Base-by-base conservation (phyloP, 495 filamentous ascomycete genomes). In the Talaromyces adpressus region DNA sequence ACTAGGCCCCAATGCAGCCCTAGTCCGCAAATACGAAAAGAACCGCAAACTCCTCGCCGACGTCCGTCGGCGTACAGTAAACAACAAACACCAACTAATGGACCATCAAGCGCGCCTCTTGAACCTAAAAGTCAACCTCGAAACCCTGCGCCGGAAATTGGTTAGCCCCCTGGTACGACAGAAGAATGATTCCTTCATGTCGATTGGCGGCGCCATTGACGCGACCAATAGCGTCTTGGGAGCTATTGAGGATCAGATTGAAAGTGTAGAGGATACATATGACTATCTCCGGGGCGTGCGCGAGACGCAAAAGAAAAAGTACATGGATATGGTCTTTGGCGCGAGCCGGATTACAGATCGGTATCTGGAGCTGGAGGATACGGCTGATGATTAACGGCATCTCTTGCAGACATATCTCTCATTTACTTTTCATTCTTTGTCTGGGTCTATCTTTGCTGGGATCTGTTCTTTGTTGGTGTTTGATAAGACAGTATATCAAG, bases 11-110 rank as follows among this genome's bases (percentile, higher is more conserved):
- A 87, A 90, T 62, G 84, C 87, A 3, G 74, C 75, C 59, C 82
- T 87, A 41, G 81, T 96, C 1, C 85, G 84, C 73, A 96, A 96
- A 73, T 97, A 90, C 74, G 91, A 96, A 70, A 88, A 89, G 73
- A 97, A 97, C 76, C 87, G 87, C 60, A 77, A 83, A 39, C 78
- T 90, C 2, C 86, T 97, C 29, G 81, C 80, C 27, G 89, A 87
- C 64, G 88, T 97, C 53, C 86, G 91, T 61, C 83, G 87, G 29
- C 89, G 87, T 67, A 96, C 92, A 11, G 86, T 93, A 12, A 81
- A 83, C n/a, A 95, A 96, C 74, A 95, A 95, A 68, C 85, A 85
- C 41, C 82, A 93, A 9, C 79, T 97, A 2, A 84, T 92, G 29
- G 89, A 92, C 59, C 91, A 96, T 68, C 92, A 93, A 67, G 83